Conservation (phyloP, 208 protist species). For the Leishmania braziliensis region DNA sequence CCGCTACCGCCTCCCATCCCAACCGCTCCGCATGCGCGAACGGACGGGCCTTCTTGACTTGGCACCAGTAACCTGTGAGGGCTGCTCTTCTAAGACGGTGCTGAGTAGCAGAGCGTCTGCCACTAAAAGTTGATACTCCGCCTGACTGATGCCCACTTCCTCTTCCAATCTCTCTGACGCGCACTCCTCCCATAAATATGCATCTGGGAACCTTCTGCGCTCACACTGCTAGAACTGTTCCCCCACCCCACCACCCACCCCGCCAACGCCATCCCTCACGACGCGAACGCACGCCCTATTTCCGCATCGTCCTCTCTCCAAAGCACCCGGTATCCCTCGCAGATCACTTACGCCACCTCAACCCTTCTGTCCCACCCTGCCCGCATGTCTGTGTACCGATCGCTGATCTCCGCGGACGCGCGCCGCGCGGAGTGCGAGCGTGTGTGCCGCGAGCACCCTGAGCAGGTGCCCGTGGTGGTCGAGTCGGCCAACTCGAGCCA, state of each 20-base stretch:
- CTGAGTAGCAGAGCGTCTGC: not conserved
- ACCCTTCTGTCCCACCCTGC: not conserved
- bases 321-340: not conserved
- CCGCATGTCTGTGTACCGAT: constrained; percentile 15
- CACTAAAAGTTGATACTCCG: not conserved
- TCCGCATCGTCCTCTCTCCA: not conserved
- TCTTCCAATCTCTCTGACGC: not conserved
- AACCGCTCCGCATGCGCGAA: not conserved
- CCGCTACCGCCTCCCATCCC: not conserved
- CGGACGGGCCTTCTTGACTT: not conserved
- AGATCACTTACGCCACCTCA: not conserved
- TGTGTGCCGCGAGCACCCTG: constrained; percentile 20
- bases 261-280: not conserved
- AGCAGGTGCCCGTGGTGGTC: constrained; percentile 18
- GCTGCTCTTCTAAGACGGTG: not conserved
- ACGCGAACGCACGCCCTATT: not conserved
- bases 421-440: constrained; percentile 22
- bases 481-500: constrained; percentile 18
- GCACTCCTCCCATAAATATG: not conserved
- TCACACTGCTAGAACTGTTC: not conserved
- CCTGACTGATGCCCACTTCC: not conserved
- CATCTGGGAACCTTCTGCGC: not conserved
- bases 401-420: constrained; percentile 2
- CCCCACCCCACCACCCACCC: too few species aligned
- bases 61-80: too few species aligned